Evolutionary conservation across 176 grass and related monocot species (phyloP).

Genomic region (Tillandsia fasciculata): DNA sequence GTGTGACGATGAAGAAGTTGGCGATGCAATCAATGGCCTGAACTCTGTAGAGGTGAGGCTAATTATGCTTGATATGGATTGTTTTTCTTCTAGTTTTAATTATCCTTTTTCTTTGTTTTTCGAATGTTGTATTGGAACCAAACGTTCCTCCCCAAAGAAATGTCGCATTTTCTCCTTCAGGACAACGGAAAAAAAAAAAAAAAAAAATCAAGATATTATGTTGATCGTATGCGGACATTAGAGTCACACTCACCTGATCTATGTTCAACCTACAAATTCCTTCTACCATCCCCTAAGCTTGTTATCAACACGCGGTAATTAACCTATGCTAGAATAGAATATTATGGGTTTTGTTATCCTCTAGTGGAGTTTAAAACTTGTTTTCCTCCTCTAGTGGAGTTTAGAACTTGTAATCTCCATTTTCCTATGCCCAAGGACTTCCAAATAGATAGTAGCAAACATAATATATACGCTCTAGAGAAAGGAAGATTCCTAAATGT

Average conservation of each 20-base stretch:
- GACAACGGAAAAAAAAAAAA: not conserved
- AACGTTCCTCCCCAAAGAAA: no score
- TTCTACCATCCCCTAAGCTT: not conserved
- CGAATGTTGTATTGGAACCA: no score
- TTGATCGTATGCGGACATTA: not conserved
- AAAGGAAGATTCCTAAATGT: conserved; percentile 13
- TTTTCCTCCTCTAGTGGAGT: not conserved
- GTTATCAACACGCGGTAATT: not conserved
- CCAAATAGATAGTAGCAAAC: not conserved
- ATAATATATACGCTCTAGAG: not conserved
- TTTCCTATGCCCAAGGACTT: not conserved
- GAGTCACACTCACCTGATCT: not conserved
- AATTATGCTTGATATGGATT: not conserved
- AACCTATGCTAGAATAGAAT: not conserved
- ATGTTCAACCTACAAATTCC: not conserved
- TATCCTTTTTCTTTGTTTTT: not conserved
- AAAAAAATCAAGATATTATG: not conserved
- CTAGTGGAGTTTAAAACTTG: conserved; percentile 9
- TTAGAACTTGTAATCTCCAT: not conserved
- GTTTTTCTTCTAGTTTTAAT: not conserved
- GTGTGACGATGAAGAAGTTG: conserved; percentile 41
- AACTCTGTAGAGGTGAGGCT: conserved; percentile 55
- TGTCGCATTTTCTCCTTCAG: no score
- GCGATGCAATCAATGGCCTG: conserved; percentile 44
- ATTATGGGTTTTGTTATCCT: not conserved